These are phyloP conservation scores for Aspergillus candidus DNA, from an alignment of 2,329 filamentous ascomycete genomes.

Conservation along the genomic window DNA sequence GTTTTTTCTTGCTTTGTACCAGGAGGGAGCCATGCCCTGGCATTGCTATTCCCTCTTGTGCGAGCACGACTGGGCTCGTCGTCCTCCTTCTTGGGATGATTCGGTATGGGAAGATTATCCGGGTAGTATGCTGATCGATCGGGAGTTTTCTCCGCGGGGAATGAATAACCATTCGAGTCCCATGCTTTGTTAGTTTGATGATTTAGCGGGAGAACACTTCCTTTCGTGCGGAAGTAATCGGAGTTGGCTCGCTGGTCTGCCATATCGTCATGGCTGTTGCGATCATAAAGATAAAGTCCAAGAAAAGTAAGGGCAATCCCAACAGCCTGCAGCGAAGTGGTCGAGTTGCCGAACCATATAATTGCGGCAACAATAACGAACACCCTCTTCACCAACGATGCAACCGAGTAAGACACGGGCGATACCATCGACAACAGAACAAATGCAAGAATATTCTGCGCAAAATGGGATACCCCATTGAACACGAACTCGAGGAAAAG, in stretches of 20 bases:
- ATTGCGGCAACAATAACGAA: conserved; percentile 95
- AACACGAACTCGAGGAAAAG: conserved; percentile 81
- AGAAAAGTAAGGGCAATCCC: conserved; percentile 87
- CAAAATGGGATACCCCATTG: conserved; percentile 95
- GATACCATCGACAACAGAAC: conserved; percentile 86
- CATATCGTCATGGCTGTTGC: conserved; percentile 80
- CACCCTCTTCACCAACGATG: conserved; percentile 91
- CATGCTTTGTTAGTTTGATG: conserved; percentile 30
- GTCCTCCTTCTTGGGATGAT: conserved; percentile 37
- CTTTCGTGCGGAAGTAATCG: conserved; percentile 57
- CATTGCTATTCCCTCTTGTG: conserved; percentile 35
- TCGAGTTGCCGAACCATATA: conserved; percentile 89
- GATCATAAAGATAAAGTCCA: conserved; percentile 91
- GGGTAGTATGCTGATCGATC: conserved; percentile 15
- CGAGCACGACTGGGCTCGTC: conserved; percentile 41
- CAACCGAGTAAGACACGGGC: conserved; percentile 94
- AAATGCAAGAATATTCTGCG: conserved; percentile 92
- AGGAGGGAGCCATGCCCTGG: conserved; percentile 59
- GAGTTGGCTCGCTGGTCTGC: conserved; percentile 70
- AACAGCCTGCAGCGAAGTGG: conserved; percentile 72
- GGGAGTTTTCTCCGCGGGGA: conserved; percentile 21
- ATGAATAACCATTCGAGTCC: conserved; percentile 33
- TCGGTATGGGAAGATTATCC: conserved; percentile 9
- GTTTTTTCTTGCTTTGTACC: conserved; percentile 83
- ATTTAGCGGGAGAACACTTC: conserved; percentile 62